A percentile compares a stretch with the other conserved stretches of the same genome.
Conservation (phyloP, 805 yeast species). For the Pichia cephalocereana region DNA sequence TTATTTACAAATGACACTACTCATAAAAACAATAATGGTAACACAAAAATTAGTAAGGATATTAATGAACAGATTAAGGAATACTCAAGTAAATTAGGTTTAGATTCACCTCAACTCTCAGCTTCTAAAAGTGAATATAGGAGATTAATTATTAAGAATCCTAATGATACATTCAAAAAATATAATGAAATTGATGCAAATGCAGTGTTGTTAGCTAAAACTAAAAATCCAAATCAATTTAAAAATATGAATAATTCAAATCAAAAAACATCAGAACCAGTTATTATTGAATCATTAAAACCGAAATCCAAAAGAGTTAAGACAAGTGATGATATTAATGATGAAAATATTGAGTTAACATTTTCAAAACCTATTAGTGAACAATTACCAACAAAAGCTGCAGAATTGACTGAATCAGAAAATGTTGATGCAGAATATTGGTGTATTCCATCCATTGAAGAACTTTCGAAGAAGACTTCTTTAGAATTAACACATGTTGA, state of each 20-base stretch:
- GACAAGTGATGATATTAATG: neutral
- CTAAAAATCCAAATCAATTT: neutral
- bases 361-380: slow-evolving; percentile 3
- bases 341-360: neutral
- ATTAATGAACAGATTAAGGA: neutral
- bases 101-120: slow-evolving; percentile 6
- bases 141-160: slow-evolving; percentile 18
- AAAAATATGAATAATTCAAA: too few species aligned
- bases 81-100: neutral
- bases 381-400: neutral
- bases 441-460: slow-evolving; percentile 58
- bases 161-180: slow-evolving; percentile 18
- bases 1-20: slow-evolving; percentile 17
- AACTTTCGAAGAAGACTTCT: slow-evolving; percentile 33
- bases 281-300: neutral
- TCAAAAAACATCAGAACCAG: too few species aligned
- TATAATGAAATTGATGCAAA: slow-evolving; percentile 25
- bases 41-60: neutral
- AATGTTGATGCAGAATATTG: slow-evolving; percentile 40
- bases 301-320: neutral
- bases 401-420: neutral
- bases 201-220: slow-evolving; percentile 17
- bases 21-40: neutral
- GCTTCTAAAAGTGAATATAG: slow-evolving; percentile 19
- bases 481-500: slow-evolving; percentile 46